Evolutionary conservation across 2,329 filamentous ascomycete species (phyloP), one percentile per base, ranked within the genome.

Genomic region (Clathrospora elynae): DNA sequence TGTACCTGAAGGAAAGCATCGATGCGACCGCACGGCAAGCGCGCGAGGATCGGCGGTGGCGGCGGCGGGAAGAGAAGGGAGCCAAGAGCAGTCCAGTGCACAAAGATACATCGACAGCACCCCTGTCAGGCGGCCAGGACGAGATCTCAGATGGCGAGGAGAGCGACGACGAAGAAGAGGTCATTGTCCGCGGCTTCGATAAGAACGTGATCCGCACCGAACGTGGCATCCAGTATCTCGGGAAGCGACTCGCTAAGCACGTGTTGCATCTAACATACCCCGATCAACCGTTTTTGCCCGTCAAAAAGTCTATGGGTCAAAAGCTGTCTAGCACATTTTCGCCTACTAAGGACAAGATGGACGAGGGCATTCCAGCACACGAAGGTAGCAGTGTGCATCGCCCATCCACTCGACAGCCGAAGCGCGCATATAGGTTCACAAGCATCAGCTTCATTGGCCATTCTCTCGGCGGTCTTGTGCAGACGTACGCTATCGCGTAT

Each of bases 1-100:
- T 99, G 13, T 99, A 88, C 66, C 74, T 99, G 68, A 99, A 99
- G 66, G 93, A 99, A 71, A 95, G 90, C 70, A 97, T 99, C 50
- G 93, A 99, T 72, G 83, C 84, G 18, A 85, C 88, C 2, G 86
- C 86, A 3, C 85, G 77, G 58, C 84, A 92, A 64, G 86, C 88
- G 18, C 85, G 85, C 57, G 74, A 83, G 35, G 85, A 88, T 67
- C 82, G 84, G 24, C 85, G 79, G 65, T 78, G 75, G 35, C 78
- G 87, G 44, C 74, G 63, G 64, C 72, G 62, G 60, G 66, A 72
- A 42, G 53, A 67, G 19, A 51, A 28, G 24, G 42, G 35, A 3
- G 37, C 42, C 12, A 46, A 42, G 3, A 12, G 25, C 6, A 36
- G 28, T 6, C 28, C 37, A 9, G 34, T 37, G 3, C 39, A 46